Conservation (phyloP, 2,329 filamentous ascomycete genomes). For the Microdochium bolleyi region DNA sequence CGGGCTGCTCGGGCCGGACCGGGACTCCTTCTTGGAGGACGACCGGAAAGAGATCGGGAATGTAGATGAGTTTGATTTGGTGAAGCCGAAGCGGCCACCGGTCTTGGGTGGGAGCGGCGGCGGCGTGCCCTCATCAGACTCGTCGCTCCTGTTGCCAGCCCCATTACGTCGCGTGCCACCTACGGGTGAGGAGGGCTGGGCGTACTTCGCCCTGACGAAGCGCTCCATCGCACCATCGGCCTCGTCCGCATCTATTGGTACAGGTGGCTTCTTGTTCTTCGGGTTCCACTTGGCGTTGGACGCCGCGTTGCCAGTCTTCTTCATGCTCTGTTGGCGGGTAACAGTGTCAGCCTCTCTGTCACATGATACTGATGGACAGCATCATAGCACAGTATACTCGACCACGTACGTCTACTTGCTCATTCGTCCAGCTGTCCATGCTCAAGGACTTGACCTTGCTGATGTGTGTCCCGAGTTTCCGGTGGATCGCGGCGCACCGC, state of each 20-base stretch:
- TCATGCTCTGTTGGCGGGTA: conserved; percentile 67
- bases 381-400: not conserved
- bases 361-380: not conserved
- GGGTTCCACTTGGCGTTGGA: conserved; percentile 91
- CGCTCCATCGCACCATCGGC: conserved; percentile 90
- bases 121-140: conserved; percentile 48
- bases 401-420: conserved; percentile 82
- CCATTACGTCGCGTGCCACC: conserved; percentile 28
- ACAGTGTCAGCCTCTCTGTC: not conserved
- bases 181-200: conserved; percentile 36
- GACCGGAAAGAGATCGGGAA: conserved; percentile 52
- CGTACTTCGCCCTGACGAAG: conserved; percentile 92
- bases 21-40: conserved; percentile 42
- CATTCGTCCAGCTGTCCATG: conserved; percentile 95
- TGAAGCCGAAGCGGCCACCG: conserved; percentile 52
- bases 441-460: conserved; percentile 98
- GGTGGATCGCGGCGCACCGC: conserved; percentile 91
- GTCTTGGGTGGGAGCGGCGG: conserved; percentile 58
- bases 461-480: conserved; percentile 94
- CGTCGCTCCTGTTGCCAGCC: conserved; percentile 29
- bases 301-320: conserved; percentile 74
- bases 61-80: conserved; percentile 54
- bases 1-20: conserved; percentile 23
- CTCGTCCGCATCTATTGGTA: conserved; percentile 87
- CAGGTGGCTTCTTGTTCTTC: conserved; percentile 69